phyloP scores from a whole-genome alignment of 2,329 filamentous ascomycete genomes.

The Fusarium humuli region DNA sequence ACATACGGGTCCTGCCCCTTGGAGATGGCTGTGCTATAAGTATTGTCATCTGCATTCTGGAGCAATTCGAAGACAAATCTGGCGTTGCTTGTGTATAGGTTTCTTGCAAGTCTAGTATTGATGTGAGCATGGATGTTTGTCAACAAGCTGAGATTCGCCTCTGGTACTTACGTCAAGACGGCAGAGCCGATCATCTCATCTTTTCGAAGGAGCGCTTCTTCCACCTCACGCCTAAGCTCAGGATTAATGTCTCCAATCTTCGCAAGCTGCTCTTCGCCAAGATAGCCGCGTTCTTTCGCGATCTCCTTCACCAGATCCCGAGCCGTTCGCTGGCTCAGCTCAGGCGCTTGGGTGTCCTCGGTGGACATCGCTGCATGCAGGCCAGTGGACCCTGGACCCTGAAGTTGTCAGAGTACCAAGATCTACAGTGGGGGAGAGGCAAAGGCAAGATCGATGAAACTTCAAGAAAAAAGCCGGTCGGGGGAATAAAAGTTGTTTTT shows the following conservation, averaged over 20 bases:
- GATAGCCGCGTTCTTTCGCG: slow-evolving; percentile 40
- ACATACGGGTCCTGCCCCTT: slow-evolving; percentile 47
- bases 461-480: background rate
- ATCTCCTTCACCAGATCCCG: slow-evolving; percentile 37
- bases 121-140: slow-evolving; percentile 1
- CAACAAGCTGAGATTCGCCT: accelerated
- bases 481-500: background rate
- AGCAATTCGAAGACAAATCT: slow-evolving; percentile 65
- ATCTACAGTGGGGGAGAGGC: background rate
- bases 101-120: slow-evolving; percentile 52
- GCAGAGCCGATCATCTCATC: slow-evolving; percentile 43
- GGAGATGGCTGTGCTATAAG: slow-evolving; percentile 47
- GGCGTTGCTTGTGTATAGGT: slow-evolving; percentile 57
- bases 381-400: slow-evolving; percentile 14
- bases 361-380: slow-evolving; percentile 2
- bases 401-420: background rate
- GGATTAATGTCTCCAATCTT: slow-evolving; percentile 32
- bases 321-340: slow-evolving; percentile 22
- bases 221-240: slow-evolving; percentile 32
- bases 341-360: too few relatives aligned
- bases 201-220: slow-evolving; percentile 40
- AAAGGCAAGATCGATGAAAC: background rate
- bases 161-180: slow-evolving; percentile 36
- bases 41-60: slow-evolving; percentile 67
- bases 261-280: slow-evolving; percentile 37